Evolutionary conservation across 2,329 filamentous ascomycete genomes (phyloP).

Genomic region (Neonectria ditissima): DNA sequence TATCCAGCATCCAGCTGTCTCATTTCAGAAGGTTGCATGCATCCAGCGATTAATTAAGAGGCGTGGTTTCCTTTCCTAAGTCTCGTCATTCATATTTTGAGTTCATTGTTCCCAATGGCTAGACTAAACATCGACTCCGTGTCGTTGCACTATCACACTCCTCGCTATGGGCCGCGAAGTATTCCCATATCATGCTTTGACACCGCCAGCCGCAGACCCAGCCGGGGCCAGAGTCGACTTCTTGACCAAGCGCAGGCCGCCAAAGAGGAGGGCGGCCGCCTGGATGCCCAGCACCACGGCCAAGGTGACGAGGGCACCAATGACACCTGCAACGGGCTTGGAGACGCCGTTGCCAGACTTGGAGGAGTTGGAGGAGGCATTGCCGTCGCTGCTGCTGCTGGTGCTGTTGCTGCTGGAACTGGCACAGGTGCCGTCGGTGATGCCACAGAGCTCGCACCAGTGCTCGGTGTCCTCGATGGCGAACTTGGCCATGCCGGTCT

Average conservation of each 20-base stretch:
- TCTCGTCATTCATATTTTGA: not conserved
- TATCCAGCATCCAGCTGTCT: too few species aligned
- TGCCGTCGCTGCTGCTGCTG: constrained; percentile 41
- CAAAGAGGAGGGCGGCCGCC: constrained; percentile 56
- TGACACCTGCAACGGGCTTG: constrained; percentile 81
- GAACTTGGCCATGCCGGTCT: constrained; percentile 71
- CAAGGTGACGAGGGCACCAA: constrained; percentile 76
- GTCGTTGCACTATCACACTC: not conserved
- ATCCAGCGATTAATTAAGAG: not conserved
- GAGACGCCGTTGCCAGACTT: constrained; percentile 64
- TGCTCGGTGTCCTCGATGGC: constrained; percentile 71
- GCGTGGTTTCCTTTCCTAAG: too few species aligned
- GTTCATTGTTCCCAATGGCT: not conserved
- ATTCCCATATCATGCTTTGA: constrained; percentile 38
- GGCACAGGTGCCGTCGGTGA: constrained; percentile 75
- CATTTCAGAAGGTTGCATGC: not conserved
- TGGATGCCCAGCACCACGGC: constrained; percentile 61
- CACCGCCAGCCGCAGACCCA: constrained; percentile 22
- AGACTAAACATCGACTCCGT: not conserved
- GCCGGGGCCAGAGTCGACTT: constrained; percentile 53
- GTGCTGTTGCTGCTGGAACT: constrained; percentile 40
- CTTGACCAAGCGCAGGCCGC: constrained; percentile 61
- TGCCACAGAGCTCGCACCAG: constrained; percentile 84
- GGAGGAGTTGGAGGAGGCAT: constrained; percentile 35
- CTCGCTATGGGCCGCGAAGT: too few species aligned